These are phyloP conservation scores for Zymoseptoria brevis DNA, from an alignment of 2,329 filamentous ascomycete species.

Conservation along the genomic window DNA sequence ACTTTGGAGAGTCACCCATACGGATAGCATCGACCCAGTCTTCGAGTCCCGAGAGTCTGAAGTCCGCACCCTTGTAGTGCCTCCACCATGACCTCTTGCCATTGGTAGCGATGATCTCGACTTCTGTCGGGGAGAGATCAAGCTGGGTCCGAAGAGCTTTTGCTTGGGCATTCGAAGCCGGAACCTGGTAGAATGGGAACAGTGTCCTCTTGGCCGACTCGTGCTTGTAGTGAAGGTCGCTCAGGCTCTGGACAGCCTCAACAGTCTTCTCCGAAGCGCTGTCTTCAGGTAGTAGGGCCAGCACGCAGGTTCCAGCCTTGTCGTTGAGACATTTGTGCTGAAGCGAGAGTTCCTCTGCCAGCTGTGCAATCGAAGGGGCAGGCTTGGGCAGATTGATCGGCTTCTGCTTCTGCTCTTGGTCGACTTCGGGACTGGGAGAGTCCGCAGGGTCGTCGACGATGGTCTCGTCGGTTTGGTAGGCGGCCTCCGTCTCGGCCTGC, in stretches of 20 bases:
- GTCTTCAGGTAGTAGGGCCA: slow-evolving; percentile 58
- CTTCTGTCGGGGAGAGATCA: slow-evolving; percentile 47
- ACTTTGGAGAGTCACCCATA: slow-evolving; percentile 76
- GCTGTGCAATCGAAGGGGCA: slow-evolving; percentile 55
- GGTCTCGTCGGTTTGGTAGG: slow-evolving; percentile 44
- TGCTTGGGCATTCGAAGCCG: slow-evolving; percentile 52
- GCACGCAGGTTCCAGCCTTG: slow-evolving; percentile 74
- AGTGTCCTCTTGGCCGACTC: slow-evolving; percentile 56
- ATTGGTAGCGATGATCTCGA: slow-evolving; percentile 76
- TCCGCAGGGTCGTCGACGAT: slow-evolving; percentile 47
- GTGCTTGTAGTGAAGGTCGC: slow-evolving; percentile 70
- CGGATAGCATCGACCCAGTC: slow-evolving; percentile 86
- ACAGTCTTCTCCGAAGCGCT: slow-evolving; percentile 30
- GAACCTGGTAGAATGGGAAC: slow-evolving; percentile 77
- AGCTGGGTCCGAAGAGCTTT: slow-evolving; percentile 53
- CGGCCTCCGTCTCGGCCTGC: slow-evolving; percentile 40
- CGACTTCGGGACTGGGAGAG: slow-evolving; percentile 45
- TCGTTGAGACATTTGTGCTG: slow-evolving; percentile 62
- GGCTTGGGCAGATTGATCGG: slow-evolving; percentile 44
- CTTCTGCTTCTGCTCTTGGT: slow-evolving; percentile 31
- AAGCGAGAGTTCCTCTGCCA: slow-evolving; percentile 58
- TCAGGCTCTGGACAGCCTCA: slow-evolving; percentile 51
- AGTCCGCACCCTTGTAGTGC: slow-evolving; percentile 56
- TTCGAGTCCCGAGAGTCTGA: slow-evolving; percentile 55
- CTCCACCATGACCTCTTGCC: slow-evolving; percentile 81